Conservation (phyloP, 768 basidiomycete genomes). For the Xerocomellus amylosporus region DNA sequence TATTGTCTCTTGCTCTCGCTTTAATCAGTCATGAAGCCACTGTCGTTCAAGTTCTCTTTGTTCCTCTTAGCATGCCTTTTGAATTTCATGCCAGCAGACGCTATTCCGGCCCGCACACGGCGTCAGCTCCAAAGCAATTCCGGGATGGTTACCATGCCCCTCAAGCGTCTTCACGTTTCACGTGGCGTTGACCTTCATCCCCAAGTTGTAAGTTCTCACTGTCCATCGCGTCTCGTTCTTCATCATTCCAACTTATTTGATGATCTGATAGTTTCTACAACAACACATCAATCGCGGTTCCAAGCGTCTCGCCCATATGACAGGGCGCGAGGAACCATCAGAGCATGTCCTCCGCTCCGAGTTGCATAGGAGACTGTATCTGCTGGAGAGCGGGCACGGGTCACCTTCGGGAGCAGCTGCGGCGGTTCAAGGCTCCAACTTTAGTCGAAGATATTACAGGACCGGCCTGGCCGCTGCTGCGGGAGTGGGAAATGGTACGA, state of each 20-base stretch:
- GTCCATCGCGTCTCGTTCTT: neutral
- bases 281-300: slow-evolving; percentile 67
- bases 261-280: slow-evolving; percentile 51
- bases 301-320: slow-evolving; percentile 67
- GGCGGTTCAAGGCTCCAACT: slow-evolving; percentile 2
- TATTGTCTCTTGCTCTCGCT: neutral
- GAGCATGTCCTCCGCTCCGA: slow-evolving; percentile 44
- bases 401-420: slow-evolving; percentile 4
- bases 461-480: slow-evolving; percentile 4
- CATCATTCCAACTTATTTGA: neutral
- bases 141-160: slow-evolving; percentile 41
- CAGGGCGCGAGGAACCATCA: slow-evolving; percentile 52
- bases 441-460: slow-evolving; percentile 11
- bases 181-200: slow-evolving; percentile 38
- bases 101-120: slow-evolving; percentile 18
- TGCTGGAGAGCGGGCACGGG: slow-evolving; percentile 32
- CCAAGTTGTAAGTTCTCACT: slow-evolving; percentile 38
- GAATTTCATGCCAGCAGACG: slow-evolving; percentile 36
- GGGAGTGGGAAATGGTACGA: slow-evolving; percentile 1
- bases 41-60: slow-evolving; percentile 42
- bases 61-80: slow-evolving; percentile 53
- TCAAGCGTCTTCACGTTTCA: slow-evolving; percentile 36
- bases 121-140: slow-evolving; percentile 15
- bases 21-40: slow-evolving; percentile 45
- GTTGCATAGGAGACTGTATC: slow-evolving; percentile 41